These are phyloP conservation scores for Beauveria rudraprayagi DNA, from an alignment of 2,329 filamentous ascomycete genomes.

Conservation along the genomic window DNA sequence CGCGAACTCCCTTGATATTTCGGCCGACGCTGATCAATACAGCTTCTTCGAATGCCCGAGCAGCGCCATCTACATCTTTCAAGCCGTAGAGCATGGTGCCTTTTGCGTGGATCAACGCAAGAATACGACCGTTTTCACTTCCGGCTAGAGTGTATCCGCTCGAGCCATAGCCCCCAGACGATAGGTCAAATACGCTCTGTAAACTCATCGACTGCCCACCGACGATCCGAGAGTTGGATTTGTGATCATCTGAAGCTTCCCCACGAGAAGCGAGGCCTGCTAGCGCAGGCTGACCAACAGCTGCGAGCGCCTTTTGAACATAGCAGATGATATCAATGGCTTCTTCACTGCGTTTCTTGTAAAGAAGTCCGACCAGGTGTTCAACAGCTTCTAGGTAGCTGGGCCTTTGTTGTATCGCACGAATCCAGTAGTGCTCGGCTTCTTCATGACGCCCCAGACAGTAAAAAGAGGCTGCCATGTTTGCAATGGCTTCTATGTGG, in stretches of 20 bases:
- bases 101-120: constrained; percentile 92
- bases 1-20: constrained; percentile 60
- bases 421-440: constrained; percentile 77
- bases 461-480: constrained; percentile 81
- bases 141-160: constrained; percentile 81
- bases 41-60: constrained; percentile 87
- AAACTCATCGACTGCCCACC: constrained; percentile 35
- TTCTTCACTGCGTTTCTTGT: constrained; percentile 73
- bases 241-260: not conserved
- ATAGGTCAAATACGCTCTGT: not conserved
- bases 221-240: not conserved
- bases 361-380: constrained; percentile 82
- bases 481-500: constrained; percentile 89
- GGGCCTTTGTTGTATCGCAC: constrained; percentile 74
- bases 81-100: constrained; percentile 96
- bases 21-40: constrained; percentile 80
- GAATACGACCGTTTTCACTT: constrained; percentile 82
- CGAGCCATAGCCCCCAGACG: constrained; percentile 36
- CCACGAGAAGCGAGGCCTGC: not conserved
- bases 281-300: constrained; percentile 2
- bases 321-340: constrained; percentile 81
- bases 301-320: constrained; percentile 59
- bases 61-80: constrained; percentile 72
- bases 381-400: constrained; percentile 93
- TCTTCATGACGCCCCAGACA: constrained; percentile 76